Conservation (phyloP, 306 rosid genomes). For the Betula pendula region DNA sequence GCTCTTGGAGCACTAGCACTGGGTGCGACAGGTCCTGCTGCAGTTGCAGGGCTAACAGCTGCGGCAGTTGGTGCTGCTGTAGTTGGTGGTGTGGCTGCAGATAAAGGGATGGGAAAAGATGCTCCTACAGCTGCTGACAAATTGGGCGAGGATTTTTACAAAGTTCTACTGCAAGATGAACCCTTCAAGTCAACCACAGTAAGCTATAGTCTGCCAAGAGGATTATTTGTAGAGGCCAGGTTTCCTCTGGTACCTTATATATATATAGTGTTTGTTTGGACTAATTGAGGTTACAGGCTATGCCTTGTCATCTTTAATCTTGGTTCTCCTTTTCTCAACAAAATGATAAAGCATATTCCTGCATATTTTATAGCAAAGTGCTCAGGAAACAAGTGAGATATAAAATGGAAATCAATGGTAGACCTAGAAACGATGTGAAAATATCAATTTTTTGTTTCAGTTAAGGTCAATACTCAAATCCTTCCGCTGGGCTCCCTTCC, state of each 20-base stretch:
- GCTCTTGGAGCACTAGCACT: slow-evolving; percentile 78
- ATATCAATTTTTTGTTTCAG: slow-evolving; percentile 48
- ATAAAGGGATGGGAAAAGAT: slow-evolving; percentile 60
- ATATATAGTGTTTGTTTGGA: too few species aligned
- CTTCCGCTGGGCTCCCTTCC: slow-evolving; percentile 79
- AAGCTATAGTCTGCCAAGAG: slow-evolving; percentile 29
- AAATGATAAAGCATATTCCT: not conserved
- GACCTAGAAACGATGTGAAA: not conserved
- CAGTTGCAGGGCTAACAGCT: slow-evolving; percentile 82
- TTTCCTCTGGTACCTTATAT: not conserved
- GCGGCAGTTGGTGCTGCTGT: slow-evolving; percentile 93
- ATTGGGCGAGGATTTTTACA: slow-evolving; percentile 84
- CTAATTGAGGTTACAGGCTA: too few species aligned
- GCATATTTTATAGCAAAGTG: not conserved
- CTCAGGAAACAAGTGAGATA: not conserved
- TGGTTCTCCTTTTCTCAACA: not conserved
- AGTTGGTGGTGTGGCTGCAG: slow-evolving; percentile 72
- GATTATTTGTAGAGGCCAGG: not conserved
- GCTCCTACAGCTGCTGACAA: slow-evolving; percentile 72
- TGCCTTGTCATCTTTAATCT: not conserved
- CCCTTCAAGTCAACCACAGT: slow-evolving; percentile 97
- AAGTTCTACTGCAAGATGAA: slow-evolving; percentile 73
- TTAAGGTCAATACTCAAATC: slow-evolving; percentile 65
- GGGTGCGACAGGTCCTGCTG: slow-evolving; percentile 82
- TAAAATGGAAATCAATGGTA: not conserved